Evolutionary conservation across 345 rosid genomes (phyloP).

Genomic region (Garcia nutans): DNA sequence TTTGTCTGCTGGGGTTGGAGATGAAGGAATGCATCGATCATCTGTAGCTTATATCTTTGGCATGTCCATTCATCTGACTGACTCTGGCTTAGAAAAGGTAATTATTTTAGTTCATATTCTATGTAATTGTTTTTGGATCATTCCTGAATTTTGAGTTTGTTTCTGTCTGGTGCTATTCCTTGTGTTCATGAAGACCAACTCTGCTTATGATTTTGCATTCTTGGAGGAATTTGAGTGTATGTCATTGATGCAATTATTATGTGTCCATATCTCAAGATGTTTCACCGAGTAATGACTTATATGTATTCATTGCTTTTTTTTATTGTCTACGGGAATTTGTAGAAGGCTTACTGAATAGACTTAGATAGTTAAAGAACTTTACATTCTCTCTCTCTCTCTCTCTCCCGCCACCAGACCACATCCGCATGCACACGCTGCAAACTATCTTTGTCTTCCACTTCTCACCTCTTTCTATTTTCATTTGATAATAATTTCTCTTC

Average conservation of each 20-base stretch:
- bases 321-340: background rate
- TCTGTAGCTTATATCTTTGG: slow-evolving; percentile 80
- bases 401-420: background rate
- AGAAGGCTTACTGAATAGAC: background rate
- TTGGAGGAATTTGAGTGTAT: background rate
- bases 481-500: background rate
- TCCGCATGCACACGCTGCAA: background rate
- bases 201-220: background rate
- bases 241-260: background rate
- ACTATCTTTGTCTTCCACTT: background rate
- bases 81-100: slow-evolving; percentile 92
- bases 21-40: slow-evolving; percentile 84
- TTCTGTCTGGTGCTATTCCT: background rate
- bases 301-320: background rate
- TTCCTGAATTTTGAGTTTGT: background rate
- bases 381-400: background rate
- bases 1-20: slow-evolving; percentile 90
- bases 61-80: slow-evolving; percentile 86
- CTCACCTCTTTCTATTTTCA: background rate
- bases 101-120: background rate
- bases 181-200: background rate
- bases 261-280: background rate
- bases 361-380: background rate
- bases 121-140: background rate
- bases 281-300: background rate